Evolutionary conservation across 2,329 filamentous ascomycete species (phyloP).

Genomic region (Parafenestella ontariensis): DNA sequence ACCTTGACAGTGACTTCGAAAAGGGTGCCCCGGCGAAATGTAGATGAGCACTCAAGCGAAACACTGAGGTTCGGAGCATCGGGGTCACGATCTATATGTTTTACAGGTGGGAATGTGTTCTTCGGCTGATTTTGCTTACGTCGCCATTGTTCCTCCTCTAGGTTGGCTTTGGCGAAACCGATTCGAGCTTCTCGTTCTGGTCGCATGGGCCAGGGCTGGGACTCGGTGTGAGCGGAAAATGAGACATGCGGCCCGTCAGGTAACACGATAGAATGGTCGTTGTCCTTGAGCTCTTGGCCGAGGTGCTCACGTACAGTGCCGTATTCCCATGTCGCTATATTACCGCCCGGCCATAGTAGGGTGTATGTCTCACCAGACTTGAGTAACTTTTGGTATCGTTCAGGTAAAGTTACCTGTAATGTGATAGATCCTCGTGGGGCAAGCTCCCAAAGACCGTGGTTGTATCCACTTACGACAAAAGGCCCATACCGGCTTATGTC

Average conservation of each 20-base stretch:
- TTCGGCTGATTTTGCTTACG: neutral
- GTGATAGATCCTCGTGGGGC: neutral
- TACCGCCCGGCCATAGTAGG: slow-evolving; percentile 7
- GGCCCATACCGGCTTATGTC: slow-evolving; percentile 2
- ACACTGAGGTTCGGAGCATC: slow-evolving; percentile 4
- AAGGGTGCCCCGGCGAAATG: neutral
- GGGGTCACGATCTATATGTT: neutral
- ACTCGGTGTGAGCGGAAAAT: neutral
- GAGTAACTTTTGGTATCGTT: slow-evolving; percentile 5
- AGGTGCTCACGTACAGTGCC: slow-evolving; percentile 9
- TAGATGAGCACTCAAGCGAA: neutral
- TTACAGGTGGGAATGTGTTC: neutral
- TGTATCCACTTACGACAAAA: slow-evolving; percentile 1
- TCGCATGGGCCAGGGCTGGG: slow-evolving; percentile 5
- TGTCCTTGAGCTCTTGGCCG: slow-evolving; percentile 2
- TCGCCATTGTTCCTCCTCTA: slow-evolving; percentile 8
- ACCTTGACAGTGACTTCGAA: slow-evolving; percentile 1
- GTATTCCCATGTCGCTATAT: slow-evolving; percentile 5
- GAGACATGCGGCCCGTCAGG: slow-evolving; percentile 5
- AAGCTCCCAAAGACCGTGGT: slow-evolving; percentile 6
- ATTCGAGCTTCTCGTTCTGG: slow-evolving; percentile 1
- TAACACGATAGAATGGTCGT: neutral
- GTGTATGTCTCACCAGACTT: slow-evolving; percentile 1
- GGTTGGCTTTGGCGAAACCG: slow-evolving; percentile 6
- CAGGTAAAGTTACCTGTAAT: slow-evolving; percentile 3